These are phyloP conservation scores for Aureobasidium pullulans DNA, from an alignment of 2,329 filamentous ascomycete genomes.

Conservation along the genomic window DNA sequence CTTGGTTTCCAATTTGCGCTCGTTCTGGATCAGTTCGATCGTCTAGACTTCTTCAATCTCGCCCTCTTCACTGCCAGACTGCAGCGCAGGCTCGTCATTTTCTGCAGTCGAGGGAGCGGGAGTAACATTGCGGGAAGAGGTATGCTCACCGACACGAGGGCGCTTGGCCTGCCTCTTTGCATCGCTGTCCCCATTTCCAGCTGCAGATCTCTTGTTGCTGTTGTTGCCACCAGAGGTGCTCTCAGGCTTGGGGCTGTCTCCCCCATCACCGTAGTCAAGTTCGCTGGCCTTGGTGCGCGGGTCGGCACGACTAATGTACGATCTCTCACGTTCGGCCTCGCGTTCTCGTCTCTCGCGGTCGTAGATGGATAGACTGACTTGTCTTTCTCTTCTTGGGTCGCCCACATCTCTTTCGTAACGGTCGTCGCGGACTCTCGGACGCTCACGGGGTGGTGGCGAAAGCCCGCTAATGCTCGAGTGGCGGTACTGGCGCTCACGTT, in stretches of 20 bases:
- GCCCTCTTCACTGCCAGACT: slow-evolving; percentile 91
- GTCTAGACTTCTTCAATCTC: slow-evolving; percentile 76
- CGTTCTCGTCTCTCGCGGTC: slow-evolving; percentile 81
- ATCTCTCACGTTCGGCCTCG: slow-evolving; percentile 81
- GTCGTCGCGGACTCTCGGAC: slow-evolving; percentile 18
- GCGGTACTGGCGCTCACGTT: slow-evolving; percentile 87
- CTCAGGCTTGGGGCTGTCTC: slow-evolving; percentile 50
- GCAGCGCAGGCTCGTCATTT: slow-evolving; percentile 53
- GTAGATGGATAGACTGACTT: slow-evolving; percentile 55
- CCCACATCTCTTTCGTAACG: slow-evolving; percentile 24
- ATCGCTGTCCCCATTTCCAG: background rate
- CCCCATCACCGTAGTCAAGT: slow-evolving; percentile 81
- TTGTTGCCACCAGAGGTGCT: slow-evolving; percentile 4
- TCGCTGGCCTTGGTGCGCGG: slow-evolving; percentile 75
- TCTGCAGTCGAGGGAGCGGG: slow-evolving; percentile 31
- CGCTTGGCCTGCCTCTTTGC: slow-evolving; percentile 11
- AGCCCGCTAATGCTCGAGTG: slow-evolving; percentile 50
- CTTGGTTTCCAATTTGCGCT: background rate
- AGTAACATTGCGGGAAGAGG: slow-evolving; percentile 50
- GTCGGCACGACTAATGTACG: slow-evolving; percentile 75
- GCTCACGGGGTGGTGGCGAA: slow-evolving; percentile 25
- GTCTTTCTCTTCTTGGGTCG: slow-evolving; percentile 20
- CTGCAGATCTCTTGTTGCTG: slow-evolving; percentile 10
- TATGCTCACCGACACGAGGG: slow-evolving; percentile 45
- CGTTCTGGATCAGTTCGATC: background rate